These are phyloP conservation scores for Lactuca sativa DNA, from an alignment of 129 eudicot genomes.

Conservation along the genomic window DNA sequence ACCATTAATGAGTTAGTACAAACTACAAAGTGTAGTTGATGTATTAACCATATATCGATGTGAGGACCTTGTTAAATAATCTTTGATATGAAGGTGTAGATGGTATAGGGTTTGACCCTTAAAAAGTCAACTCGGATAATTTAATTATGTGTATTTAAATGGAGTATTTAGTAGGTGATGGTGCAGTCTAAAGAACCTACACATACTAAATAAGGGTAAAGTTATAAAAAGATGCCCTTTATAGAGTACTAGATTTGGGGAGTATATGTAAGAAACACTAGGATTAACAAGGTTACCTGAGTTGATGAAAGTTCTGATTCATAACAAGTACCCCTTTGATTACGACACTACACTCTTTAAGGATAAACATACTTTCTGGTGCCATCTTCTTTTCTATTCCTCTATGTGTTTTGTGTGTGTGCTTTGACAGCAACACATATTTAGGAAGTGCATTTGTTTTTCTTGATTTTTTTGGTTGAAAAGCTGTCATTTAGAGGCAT, in stretches of 20 bases:
- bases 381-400: conserved; percentile 28
- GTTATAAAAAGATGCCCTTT: conserved; percentile 34
- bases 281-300: conserved; percentile 46
- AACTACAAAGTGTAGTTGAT: not conserved
- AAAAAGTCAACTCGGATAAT: conserved; percentile 29
- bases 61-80: not conserved
- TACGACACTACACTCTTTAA: conserved; percentile 41
- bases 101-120: conserved; percentile 11
- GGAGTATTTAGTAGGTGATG: conserved; percentile 21
- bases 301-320: conserved; percentile 47
- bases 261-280: conserved; percentile 47
- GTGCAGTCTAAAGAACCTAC: conserved; percentile 35
- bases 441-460: conserved; percentile 33
- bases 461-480: conserved; percentile 14
- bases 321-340: conserved; percentile 43
- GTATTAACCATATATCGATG: conserved; percentile 5
- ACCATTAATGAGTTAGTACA: not conserved
- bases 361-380: conserved; percentile 38
- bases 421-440: conserved; percentile 29
- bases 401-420: conserved; percentile 23
- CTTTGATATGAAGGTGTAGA: not conserved
- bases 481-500: conserved; percentile 26
- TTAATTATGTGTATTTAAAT: conserved; percentile 1
- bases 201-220: conserved; percentile 37
- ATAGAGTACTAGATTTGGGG: conserved; percentile 52